Evolutionary conservation across 1,284 basidiomycete species (phyloP).

Genomic region (Takashimella tepidaria): DNA sequence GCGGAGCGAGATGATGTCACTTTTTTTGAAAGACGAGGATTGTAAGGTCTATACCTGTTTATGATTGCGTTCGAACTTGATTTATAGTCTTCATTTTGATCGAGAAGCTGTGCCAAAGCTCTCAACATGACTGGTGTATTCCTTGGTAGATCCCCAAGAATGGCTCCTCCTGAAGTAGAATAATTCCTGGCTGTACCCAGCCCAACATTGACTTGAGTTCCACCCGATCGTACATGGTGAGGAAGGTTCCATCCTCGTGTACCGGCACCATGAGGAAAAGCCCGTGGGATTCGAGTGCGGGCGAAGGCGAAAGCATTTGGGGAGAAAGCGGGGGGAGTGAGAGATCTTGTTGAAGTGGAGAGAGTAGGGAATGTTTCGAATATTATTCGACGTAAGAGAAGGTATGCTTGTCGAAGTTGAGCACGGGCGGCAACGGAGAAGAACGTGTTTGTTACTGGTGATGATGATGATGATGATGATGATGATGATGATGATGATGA

Average conservation of each 20-base stretch:
- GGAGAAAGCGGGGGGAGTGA: neutral
- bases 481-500: neutral
- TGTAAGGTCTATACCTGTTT: neutral
- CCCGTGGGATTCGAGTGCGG: neutral
- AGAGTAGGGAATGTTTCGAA: neutral
- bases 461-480: neutral
- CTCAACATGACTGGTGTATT: neutral
- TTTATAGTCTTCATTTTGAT: neutral
- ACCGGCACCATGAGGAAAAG: neutral
- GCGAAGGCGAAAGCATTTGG: neutral
- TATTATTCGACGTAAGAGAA: neutral
- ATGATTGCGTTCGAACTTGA: neutral
- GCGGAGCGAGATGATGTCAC: no score
- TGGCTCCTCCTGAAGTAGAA: no score
- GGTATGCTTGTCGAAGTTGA: neutral
- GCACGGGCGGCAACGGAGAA: no score
- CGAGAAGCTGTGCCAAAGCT: neutral
- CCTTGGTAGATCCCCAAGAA: neutral
- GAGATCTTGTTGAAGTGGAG: neutral
- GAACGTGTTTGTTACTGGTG: no score
- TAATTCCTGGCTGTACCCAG: neutral
- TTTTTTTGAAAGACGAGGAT: neutral
- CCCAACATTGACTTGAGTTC: neutral
- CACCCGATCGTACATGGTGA: neutral
- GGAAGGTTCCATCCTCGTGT: neutral